A percentile compares a stretch with the other conserved stretches of the same genome.
These are phyloP conservation scores for Chlorella sp. DNA, from an alignment of 139 green algal species.

Conservation along the genomic window DNA sequence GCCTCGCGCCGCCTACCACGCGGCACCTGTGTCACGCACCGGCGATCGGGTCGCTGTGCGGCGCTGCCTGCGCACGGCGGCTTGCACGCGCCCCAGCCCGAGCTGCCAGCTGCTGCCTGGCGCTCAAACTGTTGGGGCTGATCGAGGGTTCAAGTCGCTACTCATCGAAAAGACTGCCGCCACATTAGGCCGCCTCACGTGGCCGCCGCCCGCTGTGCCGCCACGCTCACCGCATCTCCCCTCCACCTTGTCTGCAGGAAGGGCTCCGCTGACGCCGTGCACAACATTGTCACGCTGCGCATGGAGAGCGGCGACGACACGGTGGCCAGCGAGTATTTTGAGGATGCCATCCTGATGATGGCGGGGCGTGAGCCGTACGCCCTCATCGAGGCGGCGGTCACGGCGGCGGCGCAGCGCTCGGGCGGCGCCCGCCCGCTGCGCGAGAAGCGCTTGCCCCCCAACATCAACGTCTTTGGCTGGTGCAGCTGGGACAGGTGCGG, in stretches of 20 bases:
- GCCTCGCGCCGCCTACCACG: too few species aligned
- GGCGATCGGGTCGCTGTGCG: too few species aligned
- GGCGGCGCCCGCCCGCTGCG: conserved; percentile 65
- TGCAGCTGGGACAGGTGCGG: conserved; percentile 58
- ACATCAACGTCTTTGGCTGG: conserved; percentile 94
- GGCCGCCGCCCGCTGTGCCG: not conserved
- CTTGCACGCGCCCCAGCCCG: too few species aligned
- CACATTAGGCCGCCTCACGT: too few species aligned
- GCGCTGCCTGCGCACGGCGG: too few species aligned
- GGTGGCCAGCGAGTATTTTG: conserved; percentile 41
- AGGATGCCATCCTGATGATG: conserved; percentile 45
- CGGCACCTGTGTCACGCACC: too few species aligned
- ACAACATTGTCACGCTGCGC: conserved; percentile 64
- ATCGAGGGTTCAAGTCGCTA: not conserved
- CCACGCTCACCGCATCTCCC: not conserved
- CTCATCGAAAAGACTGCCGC: too few species aligned
- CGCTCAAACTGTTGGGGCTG: too few species aligned
- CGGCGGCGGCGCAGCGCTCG: conserved; percentile 70
- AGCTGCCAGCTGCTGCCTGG: too few species aligned
- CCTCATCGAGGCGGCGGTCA: conserved; percentile 69
- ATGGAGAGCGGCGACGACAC: conserved; percentile 78
- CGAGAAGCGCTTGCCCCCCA: conserved; percentile 77
- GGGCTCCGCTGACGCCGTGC: conserved; percentile 18
- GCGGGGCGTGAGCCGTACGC: conserved; percentile 60
- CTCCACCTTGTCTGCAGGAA: not conserved